phyloP scores from a whole-genome alignment of 208 protist species.

The Trypanosoma congolense region DNA sequence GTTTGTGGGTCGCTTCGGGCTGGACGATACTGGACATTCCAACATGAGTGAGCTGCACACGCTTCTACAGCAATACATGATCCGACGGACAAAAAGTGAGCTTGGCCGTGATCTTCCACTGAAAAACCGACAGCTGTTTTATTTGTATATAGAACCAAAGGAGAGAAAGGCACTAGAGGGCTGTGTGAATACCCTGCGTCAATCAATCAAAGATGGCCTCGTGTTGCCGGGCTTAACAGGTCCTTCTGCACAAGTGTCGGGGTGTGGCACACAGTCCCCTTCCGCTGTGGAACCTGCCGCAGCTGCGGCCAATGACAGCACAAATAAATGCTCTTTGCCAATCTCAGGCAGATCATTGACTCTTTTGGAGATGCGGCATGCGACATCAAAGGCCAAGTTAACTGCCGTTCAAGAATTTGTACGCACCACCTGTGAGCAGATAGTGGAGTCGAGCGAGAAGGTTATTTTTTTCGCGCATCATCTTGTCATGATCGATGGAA shows the following conservation, averaged over 20 bases:
- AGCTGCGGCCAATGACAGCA: too few species aligned
- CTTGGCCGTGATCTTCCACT: slow-evolving; percentile 85
- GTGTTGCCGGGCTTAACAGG: background rate
- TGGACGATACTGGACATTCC: slow-evolving; percentile 70
- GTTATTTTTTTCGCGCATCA: slow-evolving; percentile 94
- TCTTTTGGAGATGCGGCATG: slow-evolving; percentile 82
- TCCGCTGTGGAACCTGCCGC: too few species aligned
- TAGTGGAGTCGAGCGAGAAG: slow-evolving; percentile 77
- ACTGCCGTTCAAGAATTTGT: slow-evolving; percentile 89
- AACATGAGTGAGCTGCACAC: slow-evolving; percentile 91
- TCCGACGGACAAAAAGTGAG: slow-evolving; percentile 91
- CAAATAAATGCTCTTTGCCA: too few species aligned
- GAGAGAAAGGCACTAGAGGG: slow-evolving; percentile 82
- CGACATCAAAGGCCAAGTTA: slow-evolving; percentile 83
- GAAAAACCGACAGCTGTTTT: slow-evolving; percentile 84
- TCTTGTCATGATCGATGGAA: slow-evolving; percentile 87
- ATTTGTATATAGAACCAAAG: slow-evolving; percentile 76
- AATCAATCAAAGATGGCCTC: slow-evolving; percentile 21
- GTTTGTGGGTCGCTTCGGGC: slow-evolving; percentile 64
- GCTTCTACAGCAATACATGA: slow-evolving; percentile 87
- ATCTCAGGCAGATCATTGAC: slow-evolving; percentile 39
- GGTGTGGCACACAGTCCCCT: too few species aligned
- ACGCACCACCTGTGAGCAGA: slow-evolving; percentile 60
- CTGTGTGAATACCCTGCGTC: slow-evolving; percentile 57
- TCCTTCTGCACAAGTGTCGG: too few species aligned